These are phyloP conservation scores for Carex myosuroides DNA, from an alignment of 176 grass and related monocot species.

Conservation along the genomic window DNA sequence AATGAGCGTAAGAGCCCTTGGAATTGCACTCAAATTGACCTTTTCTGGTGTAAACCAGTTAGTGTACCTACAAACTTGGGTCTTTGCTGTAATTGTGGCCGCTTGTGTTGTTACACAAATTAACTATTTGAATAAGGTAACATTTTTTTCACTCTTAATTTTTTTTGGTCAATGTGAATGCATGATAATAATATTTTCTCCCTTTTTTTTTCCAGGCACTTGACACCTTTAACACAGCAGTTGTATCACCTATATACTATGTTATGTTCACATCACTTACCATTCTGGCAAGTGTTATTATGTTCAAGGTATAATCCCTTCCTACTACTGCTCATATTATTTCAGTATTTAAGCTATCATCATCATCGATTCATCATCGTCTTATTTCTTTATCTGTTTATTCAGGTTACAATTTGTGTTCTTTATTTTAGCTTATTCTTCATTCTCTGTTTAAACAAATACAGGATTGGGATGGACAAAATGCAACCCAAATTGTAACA, in stretches of 20 bases:
- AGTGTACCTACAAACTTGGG: slow-evolving; percentile 85
- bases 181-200: not conserved
- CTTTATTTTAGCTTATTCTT: not conserved
- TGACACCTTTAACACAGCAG: slow-evolving; percentile 77
- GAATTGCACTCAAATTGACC: slow-evolving; percentile 89
- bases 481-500: slow-evolving; percentile 13
- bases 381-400: not conserved
- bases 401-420: not conserved
- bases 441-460: not conserved
- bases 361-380: not conserved
- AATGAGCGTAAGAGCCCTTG: slow-evolving; percentile 87
- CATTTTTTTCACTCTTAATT: not conserved
- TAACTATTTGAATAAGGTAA: slow-evolving; percentile 92
- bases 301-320: slow-evolving; percentile 62
- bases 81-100: slow-evolving; percentile 64
- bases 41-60: slow-evolving; percentile 93
- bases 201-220: slow-evolving; percentile 44
- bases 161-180: not conserved
- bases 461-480: slow-evolving; percentile 16
- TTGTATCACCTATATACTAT: slow-evolving; percentile 79
- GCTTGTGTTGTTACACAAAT: slow-evolving; percentile 80
- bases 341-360: not conserved
- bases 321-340: not conserved
- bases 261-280: slow-evolving; percentile 80
- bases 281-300: slow-evolving; percentile 78